Evolutionary conservation across 1,284 basidiomycete genomes (phyloP), one percentile per base, ranked within the genome.

Genomic region (Chalciporus sp.): DNA sequence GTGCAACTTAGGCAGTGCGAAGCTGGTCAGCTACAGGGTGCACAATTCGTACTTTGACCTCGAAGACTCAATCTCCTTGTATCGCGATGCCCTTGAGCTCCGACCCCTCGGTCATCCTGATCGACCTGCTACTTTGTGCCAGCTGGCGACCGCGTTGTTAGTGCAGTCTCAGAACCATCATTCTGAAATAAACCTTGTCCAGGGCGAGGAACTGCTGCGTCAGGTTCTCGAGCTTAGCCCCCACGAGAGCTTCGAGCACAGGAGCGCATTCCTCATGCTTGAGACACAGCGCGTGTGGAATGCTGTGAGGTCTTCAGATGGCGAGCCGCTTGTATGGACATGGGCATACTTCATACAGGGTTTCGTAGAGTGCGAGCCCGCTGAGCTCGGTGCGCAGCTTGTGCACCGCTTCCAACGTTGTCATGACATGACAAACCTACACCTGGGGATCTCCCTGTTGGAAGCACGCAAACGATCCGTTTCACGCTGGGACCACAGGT

Each of bases 1-100:
- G 14, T 60, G 53, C 29, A 62, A 62, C 39, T 11, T 60, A 31
- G 60, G 58, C 12, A 37, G 17, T 10, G 60, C 60, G 39, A 48
- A 47, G 28, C 29, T 49, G 19, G 39, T 39, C 23, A 27, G 35
- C 11, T 47, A 49, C 26, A 43, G 19, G 14, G 28, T 49, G 10
- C 7, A 39, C 7, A 33, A 42, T 16, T 42, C 27, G 9, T 27
- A 44, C 35, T 6, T 12, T 17, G 31, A 48, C 12, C 40, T 62
- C 6, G 50, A 57, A 2, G 26, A 43, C 23, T 46, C 53, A 10
- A 39, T 60, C n/a, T 19, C 27, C 0, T 40, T 60, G 39, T 60
- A 60, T 31, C 19, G 14, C 12, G 16, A 28, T 33, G 49, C 49
- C 2, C 56, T 57, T 8, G n/a, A 35, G 26, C 23, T 26, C 7